Base-by-base conservation (phyloP, 106 monocot species). In the Hemerocallis citrina region DNA sequence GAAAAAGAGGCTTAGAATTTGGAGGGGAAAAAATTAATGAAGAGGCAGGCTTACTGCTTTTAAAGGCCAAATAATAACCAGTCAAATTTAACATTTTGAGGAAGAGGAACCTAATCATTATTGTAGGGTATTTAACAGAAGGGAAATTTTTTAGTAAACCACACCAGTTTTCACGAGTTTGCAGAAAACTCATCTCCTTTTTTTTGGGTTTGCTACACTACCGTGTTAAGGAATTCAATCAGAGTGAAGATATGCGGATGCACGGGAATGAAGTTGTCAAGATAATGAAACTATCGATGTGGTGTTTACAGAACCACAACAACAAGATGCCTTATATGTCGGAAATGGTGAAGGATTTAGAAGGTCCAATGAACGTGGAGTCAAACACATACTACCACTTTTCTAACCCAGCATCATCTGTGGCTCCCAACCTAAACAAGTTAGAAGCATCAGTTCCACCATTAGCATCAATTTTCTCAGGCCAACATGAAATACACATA, bases 251-350 rank as follows among this genome's bases (percentile, higher is more conserved):
- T 47, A 68, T 57, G 68, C 57, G 47, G 34, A 15, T 19, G 16
- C 5, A 62, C 10, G 24, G 11, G 10, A 45, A 61, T 8, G 77
- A 78, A 35, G 72, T 71, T 7, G 23, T 63, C 9, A 44, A 34
- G 28, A 72, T 63, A 15, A 37, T 63, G 63, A 28, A 47, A 32
- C 63, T 63, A 33, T 23, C 63, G 7, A 31, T 48, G 3, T 72
- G 77, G 77, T 73, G 73, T 31, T 59, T 73, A 21, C 73, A 73
- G 40, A 62, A 23, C 22, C 59, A 73, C 7, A 20, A 14, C 23
- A 61, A 31, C 30, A 60, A n/a, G 24, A 50, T 70, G 21, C 77
- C 77, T 65, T 65, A 70, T 4, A 76, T 76, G 69, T 50, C 64
- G 27, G 21, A 3, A 19, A 39, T 44, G 29, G 54, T 54, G 54